Conservation (phyloP, 2,329 filamentous ascomycete species). For the Sporothrix euskadiensis region DNA sequence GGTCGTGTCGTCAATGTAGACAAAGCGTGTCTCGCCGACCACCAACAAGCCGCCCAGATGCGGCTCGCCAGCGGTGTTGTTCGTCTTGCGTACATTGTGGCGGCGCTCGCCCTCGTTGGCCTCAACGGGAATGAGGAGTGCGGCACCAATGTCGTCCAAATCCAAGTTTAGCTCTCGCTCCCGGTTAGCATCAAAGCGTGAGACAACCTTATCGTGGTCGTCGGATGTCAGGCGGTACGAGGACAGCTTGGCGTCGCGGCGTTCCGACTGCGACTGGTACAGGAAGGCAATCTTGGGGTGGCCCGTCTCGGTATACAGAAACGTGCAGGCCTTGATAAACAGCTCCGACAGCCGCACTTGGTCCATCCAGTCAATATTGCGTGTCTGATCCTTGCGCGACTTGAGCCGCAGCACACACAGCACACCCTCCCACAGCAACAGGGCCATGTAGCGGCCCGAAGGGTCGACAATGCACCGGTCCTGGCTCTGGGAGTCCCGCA, state of each 20-base stretch:
- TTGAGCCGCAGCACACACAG: constrained; percentile 56
- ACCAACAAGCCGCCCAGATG: constrained; percentile 70
- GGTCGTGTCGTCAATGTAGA: constrained; percentile 79
- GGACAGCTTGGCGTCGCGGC: constrained; percentile 56
- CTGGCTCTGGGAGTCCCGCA: constrained; percentile 77
- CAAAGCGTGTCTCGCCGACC: constrained; percentile 76
- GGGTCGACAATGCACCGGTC: constrained; percentile 85
- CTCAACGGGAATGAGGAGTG: constrained; percentile 63
- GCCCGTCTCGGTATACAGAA: constrained; percentile 59
- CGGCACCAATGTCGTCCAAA: constrained; percentile 57
- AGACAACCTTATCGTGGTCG: constrained; percentile 56
- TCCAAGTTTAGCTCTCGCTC: constrained; percentile 57
- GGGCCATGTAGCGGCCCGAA: constrained; percentile 60
- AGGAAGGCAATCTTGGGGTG: constrained; percentile 60
- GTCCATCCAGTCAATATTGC: constrained; percentile 52
- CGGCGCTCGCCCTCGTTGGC: constrained; percentile 58
- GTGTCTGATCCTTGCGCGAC: constrained; percentile 47
- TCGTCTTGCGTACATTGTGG: constrained; percentile 58
- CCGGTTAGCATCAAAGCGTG: constrained; percentile 56
- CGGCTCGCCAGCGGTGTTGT: constrained; percentile 50
- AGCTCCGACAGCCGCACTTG: constrained; percentile 60
- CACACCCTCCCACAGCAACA: constrained; percentile 63
- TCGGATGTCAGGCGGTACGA: constrained; percentile 61
- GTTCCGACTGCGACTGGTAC: constrained; percentile 56
- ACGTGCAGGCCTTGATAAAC: constrained; percentile 59